Conservation (phyloP, 1,139 yeast species). For the Komagataea norvegica region DNA sequence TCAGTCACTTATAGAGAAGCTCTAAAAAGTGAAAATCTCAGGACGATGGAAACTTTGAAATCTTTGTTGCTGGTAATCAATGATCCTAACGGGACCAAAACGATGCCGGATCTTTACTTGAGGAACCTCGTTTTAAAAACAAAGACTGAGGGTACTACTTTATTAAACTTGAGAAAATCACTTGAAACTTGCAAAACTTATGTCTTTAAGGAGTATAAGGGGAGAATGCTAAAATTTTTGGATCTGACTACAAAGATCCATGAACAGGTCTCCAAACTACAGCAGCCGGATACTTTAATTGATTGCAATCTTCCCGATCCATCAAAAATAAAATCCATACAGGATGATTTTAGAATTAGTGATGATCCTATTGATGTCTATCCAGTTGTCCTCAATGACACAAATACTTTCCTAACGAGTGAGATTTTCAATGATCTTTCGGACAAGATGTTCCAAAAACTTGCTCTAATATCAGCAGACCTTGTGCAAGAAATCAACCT, state of each 20-base stretch:
- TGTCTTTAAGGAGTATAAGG: constrained; percentile 29
- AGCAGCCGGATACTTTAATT: too few species aligned
- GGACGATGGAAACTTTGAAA: constrained; percentile 28
- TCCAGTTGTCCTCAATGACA: constrained; percentile 24
- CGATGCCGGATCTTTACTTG: constrained; percentile 36
- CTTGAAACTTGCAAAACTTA: constrained; percentile 28
- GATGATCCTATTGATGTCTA: constrained; percentile 18
- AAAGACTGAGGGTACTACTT: constrained; percentile 28
- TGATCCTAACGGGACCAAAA: constrained; percentile 33
- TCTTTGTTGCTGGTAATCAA: constrained; percentile 29
- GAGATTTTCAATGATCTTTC: constrained; percentile 26
- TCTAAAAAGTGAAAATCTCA: constrained; percentile 28
- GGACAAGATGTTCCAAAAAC: constrained; percentile 15
- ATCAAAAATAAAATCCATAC: constrained; percentile 9
- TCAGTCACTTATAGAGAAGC: constrained; percentile 31
- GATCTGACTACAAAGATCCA: constrained; percentile 22
- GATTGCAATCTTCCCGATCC: constrained; percentile 12
- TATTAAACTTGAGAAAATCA: constrained; percentile 30
- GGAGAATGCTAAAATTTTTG: constrained; percentile 26
- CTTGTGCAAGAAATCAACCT: constrained; percentile 15
- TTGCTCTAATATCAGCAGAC: constrained; percentile 13
- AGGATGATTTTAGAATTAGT: constrained; percentile 8
- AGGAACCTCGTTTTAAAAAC: constrained; percentile 32
- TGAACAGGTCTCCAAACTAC: constrained; percentile 6
- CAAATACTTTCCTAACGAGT: constrained; percentile 22